Percentiles rank a stretch among this genome's conserved stretches.
Conservation (phyloP, 1,284 basidiomycete species). For the Porphyrellus sp. region DNA sequence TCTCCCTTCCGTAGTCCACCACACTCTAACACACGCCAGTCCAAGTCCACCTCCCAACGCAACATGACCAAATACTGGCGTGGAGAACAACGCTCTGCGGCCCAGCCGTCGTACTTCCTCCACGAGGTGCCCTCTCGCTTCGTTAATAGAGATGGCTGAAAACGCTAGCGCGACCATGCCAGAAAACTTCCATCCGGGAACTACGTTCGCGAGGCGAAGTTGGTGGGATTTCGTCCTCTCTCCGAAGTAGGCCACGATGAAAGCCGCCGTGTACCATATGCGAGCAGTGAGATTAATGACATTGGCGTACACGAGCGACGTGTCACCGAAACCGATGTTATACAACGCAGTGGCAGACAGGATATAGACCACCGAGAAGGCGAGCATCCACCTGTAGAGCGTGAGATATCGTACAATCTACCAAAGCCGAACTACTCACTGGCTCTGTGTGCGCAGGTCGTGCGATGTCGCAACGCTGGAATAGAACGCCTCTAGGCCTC, state of each 20-base stretch:
- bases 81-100: conserved; percentile 32
- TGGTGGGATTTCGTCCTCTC: conserved; percentile 21
- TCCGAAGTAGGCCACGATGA: conserved; percentile 39
- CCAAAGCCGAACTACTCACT: conserved; percentile 37
- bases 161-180: conserved; percentile 34
- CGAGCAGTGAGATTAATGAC: conserved; percentile 60
- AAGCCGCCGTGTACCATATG: conserved; percentile 50
- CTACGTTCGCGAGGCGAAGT: conserved; percentile 27
- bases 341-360: conserved; percentile 51
- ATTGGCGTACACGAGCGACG: conserved; percentile 74
- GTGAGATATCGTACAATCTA: background rate
- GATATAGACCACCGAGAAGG: conserved; percentile 63
- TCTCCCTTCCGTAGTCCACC: conserved; percentile 44
- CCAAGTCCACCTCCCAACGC: conserved; percentile 41
- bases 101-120: conserved; percentile 29
- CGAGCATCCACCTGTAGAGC: conserved; percentile 58
- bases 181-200: conserved; percentile 37
- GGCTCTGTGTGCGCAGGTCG: conserved; percentile 66
- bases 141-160: conserved; percentile 28
- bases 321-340: conserved; percentile 55
- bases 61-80: conserved; percentile 39
- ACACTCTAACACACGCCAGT: conserved; percentile 40
- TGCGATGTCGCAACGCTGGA: conserved; percentile 67
- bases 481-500: conserved; percentile 86
- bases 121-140: conserved; percentile 21